Evolutionary conservation across 2,329 filamentous ascomycete species (phyloP), one percentile per base, ranked within the genome.

Genomic region (Fusarium sp.): DNA sequence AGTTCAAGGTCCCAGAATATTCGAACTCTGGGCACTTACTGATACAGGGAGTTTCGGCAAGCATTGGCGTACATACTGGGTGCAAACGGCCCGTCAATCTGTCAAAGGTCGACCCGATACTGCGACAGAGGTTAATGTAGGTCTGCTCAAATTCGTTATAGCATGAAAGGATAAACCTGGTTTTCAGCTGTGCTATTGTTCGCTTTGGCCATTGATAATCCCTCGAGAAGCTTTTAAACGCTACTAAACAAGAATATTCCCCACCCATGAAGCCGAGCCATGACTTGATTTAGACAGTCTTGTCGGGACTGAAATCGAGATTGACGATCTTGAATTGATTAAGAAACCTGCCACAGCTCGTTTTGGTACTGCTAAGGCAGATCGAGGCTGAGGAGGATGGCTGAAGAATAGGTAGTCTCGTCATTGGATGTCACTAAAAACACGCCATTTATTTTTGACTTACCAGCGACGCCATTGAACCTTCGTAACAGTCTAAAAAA

Each of bases 361-460:
- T 39, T 61, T 44, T 65, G 45, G 64, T 14, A 41, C 57, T 57
- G 20, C 61, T 66, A 66, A 58, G 61, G 65, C 57, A 39, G 55
- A 74, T 74, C 65, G 70, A 65, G 59, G 41, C 63, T 58, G 75
- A 67, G 51, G 64, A 65, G 54, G 44, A 57, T 57, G 63, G 62
- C 55, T 66, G 65, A 65, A 61, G 50, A 57, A 58, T 26, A 48
- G 44, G n/a, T n/a, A n/a, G 64, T 69, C 73, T 74, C 65, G 68
- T 71, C 61, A 66, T 70, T 30, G 58, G 66, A 61, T 74, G 65
- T 75, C 71, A 64, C 67, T 77, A 77, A 60, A 41, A 71, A 51
- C 64, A 74, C 71, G 60, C 66, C 71, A 50, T 54, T 48, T 31
- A 30, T 38, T 44, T 44, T 35, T 18, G 55, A 41, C 20, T n/a